These are phyloP conservation scores for Fusarium tanahbumbuense DNA, from an alignment of 2,329 filamentous ascomycete genomes.

Conservation along the genomic window DNA sequence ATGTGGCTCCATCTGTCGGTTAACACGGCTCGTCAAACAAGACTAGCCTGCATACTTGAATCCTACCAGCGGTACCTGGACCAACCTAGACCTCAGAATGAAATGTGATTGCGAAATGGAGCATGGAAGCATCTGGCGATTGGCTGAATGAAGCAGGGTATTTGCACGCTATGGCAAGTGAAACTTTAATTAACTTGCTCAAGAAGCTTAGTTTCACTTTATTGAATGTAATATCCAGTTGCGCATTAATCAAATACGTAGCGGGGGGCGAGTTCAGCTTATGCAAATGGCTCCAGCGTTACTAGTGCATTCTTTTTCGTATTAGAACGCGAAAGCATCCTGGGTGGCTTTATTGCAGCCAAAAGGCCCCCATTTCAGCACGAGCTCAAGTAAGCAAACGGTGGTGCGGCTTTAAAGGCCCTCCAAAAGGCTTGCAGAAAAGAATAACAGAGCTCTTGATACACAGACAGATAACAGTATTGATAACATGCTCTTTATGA, in stretches of 20 bases:
- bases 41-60: background rate
- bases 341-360: too few species aligned
- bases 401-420: background rate
- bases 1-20: background rate
- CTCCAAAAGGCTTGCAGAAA: rapidly evolving
- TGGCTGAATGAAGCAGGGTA: background rate
- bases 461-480: background rate
- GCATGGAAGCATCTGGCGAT: background rate
- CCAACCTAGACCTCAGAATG: background rate
- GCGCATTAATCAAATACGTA: background rate
- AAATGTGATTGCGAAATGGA: background rate
- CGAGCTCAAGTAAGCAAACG: too few species aligned
- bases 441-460: background rate
- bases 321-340: too few species aligned
- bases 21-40: background rate
- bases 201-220: too few species aligned
- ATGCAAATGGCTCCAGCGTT: background rate
- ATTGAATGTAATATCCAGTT: too few species aligned
- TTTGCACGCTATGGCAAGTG: background rate
- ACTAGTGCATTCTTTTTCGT: background rate
- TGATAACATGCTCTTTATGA: background rate
- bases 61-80: background rate
- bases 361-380: too few species aligned
- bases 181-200: too few species aligned
- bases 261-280: background rate